phyloP scores from a whole-genome alignment of 805 yeast genomes.

The Zygoascus tannicola region DNA sequence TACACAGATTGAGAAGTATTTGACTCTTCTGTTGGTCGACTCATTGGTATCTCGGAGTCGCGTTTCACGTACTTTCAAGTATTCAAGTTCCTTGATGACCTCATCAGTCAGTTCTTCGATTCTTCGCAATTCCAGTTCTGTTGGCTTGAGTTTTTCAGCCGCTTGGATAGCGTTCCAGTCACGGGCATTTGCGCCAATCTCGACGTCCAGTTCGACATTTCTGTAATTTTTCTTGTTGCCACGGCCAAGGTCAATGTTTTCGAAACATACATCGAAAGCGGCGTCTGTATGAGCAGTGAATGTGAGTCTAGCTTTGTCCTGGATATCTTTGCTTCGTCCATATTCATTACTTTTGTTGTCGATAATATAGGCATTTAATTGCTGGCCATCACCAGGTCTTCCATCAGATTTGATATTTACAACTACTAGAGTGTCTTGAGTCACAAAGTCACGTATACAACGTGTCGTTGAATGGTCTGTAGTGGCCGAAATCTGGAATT shows the following conservation, averaged over 20 bases:
- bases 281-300: constrained; percentile 78
- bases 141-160: constrained; percentile 84
- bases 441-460: constrained; percentile 88
- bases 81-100: constrained; percentile 67
- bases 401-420: constrained; percentile 73
- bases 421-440: constrained; percentile 78
- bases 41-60: constrained; percentile 94
- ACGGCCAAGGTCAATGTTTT: constrained; percentile 39
- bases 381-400: constrained; percentile 77
- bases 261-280: constrained; percentile 87
- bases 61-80: constrained; percentile 81
- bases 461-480: constrained; percentile 37
- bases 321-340: constrained; percentile 66
- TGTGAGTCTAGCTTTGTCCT: constrained; percentile 63
- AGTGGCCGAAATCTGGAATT: constrained; percentile 26
- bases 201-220: constrained; percentile 81
- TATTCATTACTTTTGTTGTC: constrained; percentile 83
- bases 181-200: constrained; percentile 93
- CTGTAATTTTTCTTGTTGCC: constrained; percentile 40
- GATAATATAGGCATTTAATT: constrained; percentile 43
- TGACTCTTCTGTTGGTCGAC: constrained; percentile 87
- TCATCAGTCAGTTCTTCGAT: constrained; percentile 82
- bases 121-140: constrained; percentile 81
- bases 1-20: constrained; percentile 69
- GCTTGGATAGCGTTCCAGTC: constrained; percentile 96